Evolutionary conservation across 2,329 filamentous ascomycete genomes (phyloP).

Genomic region (Ilyonectria mors-panacis): DNA sequence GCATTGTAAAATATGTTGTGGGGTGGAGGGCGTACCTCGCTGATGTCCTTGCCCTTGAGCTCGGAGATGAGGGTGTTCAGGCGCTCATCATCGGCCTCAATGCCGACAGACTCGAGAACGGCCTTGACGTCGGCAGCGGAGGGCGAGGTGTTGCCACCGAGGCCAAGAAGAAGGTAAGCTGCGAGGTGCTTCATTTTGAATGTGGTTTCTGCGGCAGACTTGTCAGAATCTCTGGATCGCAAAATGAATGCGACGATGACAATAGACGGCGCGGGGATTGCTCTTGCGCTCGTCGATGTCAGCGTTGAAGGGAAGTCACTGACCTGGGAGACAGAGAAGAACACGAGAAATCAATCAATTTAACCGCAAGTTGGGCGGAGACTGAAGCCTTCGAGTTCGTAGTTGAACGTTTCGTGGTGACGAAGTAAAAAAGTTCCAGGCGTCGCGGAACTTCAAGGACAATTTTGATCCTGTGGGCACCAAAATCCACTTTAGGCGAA

Average conservation of each 20-base stretch:
- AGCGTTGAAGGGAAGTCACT: slow-evolving; percentile 47
- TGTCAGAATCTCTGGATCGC: slow-evolving; percentile 35
- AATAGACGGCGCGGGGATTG: not conserved
- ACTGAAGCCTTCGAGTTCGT: slow-evolving; percentile 98
- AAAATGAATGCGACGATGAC: not conserved
- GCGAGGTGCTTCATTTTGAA: slow-evolving; percentile 99
- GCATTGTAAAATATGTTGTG: not conserved
- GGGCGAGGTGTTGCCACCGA: slow-evolving; percentile 92
- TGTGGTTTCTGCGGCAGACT: slow-evolving; percentile 53
- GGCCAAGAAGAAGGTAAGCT: slow-evolving; percentile 96
- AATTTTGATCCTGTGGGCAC: slow-evolving; percentile 56
- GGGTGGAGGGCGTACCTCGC: slow-evolving; percentile 77
- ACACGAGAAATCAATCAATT: slow-evolving; percentile 99
- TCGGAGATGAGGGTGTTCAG: slow-evolving; percentile 89
- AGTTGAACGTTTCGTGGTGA: slow-evolving; percentile 54
- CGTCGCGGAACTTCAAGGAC: slow-evolving; percentile 40
- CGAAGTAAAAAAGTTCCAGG: slow-evolving; percentile 50
- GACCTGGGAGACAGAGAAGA: slow-evolving; percentile 62
- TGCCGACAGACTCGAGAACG: slow-evolving; percentile 93
- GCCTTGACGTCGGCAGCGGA: slow-evolving; percentile 88
- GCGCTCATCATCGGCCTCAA: slow-evolving; percentile 92
- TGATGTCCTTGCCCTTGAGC: slow-evolving; percentile 93
- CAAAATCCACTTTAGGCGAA: slow-evolving; percentile 41
- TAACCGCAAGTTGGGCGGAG: slow-evolving; percentile 98
- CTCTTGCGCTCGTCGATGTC: slow-evolving; percentile 17